Evolutionary conservation across 2,329 filamentous ascomycete species (phyloP).

Genomic region (Escovopsis sp.): DNA sequence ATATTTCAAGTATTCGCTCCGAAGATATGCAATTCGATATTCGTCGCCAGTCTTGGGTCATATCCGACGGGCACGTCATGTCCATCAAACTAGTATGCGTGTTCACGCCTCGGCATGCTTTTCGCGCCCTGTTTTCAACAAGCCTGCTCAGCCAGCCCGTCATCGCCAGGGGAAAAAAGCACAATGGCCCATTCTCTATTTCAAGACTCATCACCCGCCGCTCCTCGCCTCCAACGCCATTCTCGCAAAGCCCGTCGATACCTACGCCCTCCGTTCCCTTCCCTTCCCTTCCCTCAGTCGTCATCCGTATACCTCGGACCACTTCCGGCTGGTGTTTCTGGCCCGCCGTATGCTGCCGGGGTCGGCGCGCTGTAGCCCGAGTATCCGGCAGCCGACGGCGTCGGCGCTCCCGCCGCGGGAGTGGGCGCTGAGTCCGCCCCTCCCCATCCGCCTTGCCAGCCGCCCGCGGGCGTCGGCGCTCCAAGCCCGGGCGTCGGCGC

Average conservation of each 20-base stretch:
- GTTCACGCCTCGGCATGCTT: too few species aligned
- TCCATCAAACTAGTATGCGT: background rate
- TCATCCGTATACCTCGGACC: slow-evolving; percentile 40
- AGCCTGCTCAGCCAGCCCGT: too few species aligned
- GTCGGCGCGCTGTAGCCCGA: slow-evolving; percentile 41
- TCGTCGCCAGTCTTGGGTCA: too few species aligned
- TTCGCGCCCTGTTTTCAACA: too few species aligned
- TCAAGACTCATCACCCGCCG: too few species aligned
- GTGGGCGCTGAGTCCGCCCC: slow-evolving; percentile 51
- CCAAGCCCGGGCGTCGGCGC: slow-evolving; percentile 48
- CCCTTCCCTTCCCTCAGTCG: slow-evolving; percentile 18
- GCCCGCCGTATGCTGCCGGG: slow-evolving; percentile 44
- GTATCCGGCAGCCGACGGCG: slow-evolving; percentile 51
- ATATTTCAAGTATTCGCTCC: too few species aligned
- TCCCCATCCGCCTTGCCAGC: slow-evolving; percentile 44
- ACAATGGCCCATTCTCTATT: too few species aligned
- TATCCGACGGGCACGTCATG: background rate
- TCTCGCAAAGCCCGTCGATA: too few species aligned
- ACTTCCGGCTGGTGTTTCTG: slow-evolving; percentile 48
- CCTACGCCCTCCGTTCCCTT: too few species aligned
- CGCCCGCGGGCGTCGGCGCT: slow-evolving; percentile 55
- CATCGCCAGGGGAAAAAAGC: too few species aligned
- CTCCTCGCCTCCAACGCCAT: too few species aligned
- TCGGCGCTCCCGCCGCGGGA: slow-evolving; percentile 51
- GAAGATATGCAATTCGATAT: too few species aligned